Percentiles rank a stretch among this genome's conserved stretches.
These are phyloP conservation scores for Melanogaster broomeanus DNA, from an alignment of 768 basidiomycete genomes.

Conservation along the genomic window DNA sequence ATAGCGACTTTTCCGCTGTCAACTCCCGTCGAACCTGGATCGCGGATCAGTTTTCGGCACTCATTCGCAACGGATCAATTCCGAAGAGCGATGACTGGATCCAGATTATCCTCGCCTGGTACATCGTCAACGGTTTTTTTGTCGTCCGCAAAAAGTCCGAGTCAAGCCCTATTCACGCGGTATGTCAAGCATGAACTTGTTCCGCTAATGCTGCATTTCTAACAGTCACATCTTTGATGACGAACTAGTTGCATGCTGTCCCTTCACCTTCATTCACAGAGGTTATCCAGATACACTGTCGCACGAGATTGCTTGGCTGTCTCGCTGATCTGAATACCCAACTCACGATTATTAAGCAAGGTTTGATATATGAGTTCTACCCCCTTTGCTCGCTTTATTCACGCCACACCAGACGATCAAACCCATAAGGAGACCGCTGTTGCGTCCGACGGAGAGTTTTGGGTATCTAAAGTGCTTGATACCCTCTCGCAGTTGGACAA, in stretches of 20 bases:
- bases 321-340: conserved; percentile 74
- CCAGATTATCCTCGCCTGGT: conserved; percentile 73
- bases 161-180: conserved; percentile 59
- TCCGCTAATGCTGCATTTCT: background rate
- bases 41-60: conserved; percentile 77
- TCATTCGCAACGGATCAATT: conserved; percentile 77
- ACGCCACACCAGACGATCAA: conserved; percentile 40
- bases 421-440: conserved; percentile 56
- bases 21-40: conserved; percentile 76
- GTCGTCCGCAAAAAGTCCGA: conserved; percentile 42
- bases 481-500: conserved; percentile 58
- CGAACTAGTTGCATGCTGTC: conserved; percentile 49
- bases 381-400: conserved; percentile 3
- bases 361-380: conserved; percentile 34
- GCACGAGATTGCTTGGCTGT: conserved; percentile 68
- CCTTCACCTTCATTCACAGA: conserved; percentile 77
- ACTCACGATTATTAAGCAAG: conserved; percentile 49
- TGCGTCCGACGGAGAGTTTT: conserved; percentile 74
- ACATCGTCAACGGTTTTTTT: conserved; percentile 73
- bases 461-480: conserved; percentile 68
- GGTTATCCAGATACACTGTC: conserved; percentile 62
- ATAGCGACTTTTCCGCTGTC: conserved; percentile 47
- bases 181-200: conserved; percentile 38
- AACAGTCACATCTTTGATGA: conserved; percentile 3
- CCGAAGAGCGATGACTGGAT: conserved; percentile 84